Percentiles rank a stretch among this genome's conserved stretches.
These are phyloP conservation scores for Colletotrichum spinosum DNA, from an alignment of 2,329 filamentous ascomycete species.

Conservation along the genomic window DNA sequence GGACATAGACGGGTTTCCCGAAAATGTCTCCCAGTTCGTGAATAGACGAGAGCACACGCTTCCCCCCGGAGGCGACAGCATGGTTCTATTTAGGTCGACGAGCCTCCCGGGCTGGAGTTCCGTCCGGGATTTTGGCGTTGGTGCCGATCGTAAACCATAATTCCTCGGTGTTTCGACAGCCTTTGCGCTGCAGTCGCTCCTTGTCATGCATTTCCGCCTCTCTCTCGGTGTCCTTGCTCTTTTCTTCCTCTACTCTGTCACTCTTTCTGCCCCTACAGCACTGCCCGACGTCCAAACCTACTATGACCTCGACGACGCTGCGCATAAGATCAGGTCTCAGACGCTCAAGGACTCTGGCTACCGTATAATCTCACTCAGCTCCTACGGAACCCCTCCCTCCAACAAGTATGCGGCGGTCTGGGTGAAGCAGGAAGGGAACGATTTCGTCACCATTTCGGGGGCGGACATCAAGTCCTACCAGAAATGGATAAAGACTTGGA, in stretches of 20 bases:
- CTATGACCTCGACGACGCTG: conserved; percentile 19
- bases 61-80: no score
- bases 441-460: conserved; percentile 28
- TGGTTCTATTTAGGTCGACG: no score
- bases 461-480: conserved; percentile 26
- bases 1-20: no score
- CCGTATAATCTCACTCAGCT: conserved; percentile 37
- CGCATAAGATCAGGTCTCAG: conserved; percentile 14
- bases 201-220: conserved; percentile 11
- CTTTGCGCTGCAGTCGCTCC: conserved; percentile 18
- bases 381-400: conserved; percentile 23
- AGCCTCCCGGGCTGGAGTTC: no score
- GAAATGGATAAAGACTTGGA: conserved; percentile 29
- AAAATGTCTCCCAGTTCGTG: no score
- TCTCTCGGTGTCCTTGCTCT: conserved; percentile 20
- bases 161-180: neutral
- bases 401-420: conserved; percentile 35
- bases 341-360: conserved; percentile 28
- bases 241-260: conserved; percentile 18
- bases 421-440: conserved; percentile 12
- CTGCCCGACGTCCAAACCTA: conserved; percentile 11
- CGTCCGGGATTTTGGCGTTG: no score
- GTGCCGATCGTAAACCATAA: no score
- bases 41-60: no score
- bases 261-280: conserved; percentile 2